Percentiles rank a stretch among this genome's conserved stretches.
These are phyloP conservation scores for Leptomonas pyrrhocoris DNA, from an alignment of 208 protist species.

Conservation along the genomic window DNA sequence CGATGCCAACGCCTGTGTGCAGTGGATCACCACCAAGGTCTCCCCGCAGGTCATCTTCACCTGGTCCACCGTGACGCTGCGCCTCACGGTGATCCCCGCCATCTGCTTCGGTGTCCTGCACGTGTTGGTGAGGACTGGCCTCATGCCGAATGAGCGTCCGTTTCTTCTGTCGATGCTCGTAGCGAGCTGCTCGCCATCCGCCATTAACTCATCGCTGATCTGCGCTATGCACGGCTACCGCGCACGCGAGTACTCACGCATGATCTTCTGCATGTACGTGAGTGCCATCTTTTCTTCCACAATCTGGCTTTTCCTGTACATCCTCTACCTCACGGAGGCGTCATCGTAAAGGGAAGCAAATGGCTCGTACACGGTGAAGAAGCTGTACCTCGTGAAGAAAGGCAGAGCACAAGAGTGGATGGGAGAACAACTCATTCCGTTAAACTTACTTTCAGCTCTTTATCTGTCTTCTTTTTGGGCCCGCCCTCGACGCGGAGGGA, in stretches of 20 bases:
- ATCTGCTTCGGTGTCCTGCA: constrained; percentile 66
- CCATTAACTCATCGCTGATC: constrained; percentile 70
- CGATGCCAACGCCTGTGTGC: constrained; percentile 9
- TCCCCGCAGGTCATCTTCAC: constrained; percentile 37
- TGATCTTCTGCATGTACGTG: constrained; percentile 76
- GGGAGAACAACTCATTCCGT: too few species aligned
- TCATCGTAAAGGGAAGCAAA: background rate
- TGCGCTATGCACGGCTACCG: constrained; percentile 70
- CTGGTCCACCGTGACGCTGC: constrained; percentile 45
- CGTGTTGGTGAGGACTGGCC: constrained; percentile 33
- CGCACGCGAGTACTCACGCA: constrained; percentile 50
- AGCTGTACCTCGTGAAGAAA: too few species aligned
- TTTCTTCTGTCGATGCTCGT: constrained; percentile 72
- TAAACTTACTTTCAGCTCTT: too few species aligned
- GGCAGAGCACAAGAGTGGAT: too few species aligned
- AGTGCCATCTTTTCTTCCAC: constrained; percentile 55
- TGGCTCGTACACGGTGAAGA: background rate
- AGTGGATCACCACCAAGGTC: constrained; percentile 21
- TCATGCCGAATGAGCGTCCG: constrained; percentile 54
- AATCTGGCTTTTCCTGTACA: constrained; percentile 55
- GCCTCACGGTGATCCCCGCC: constrained; percentile 59
- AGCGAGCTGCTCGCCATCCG: constrained; percentile 59
- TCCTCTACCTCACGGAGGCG: constrained; percentile 28
- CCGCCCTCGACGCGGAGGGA: too few species aligned
- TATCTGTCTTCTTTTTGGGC: too few species aligned